phyloP scores from a whole-genome alignment of 1,139 yeast species.

The Nakaseomyces glabratus region DNA sequence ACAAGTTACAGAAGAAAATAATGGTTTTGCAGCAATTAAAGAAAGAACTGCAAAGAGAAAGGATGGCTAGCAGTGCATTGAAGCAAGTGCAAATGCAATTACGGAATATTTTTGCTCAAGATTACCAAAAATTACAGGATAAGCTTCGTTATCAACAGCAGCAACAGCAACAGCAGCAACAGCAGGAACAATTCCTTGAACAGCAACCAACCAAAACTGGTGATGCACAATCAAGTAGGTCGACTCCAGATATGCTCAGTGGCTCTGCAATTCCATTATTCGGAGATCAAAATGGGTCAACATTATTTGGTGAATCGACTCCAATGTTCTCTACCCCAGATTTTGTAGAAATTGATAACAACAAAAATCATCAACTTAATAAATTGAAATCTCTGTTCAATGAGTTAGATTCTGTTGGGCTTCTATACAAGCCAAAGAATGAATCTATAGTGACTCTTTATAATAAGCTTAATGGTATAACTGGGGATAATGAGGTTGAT shows the following conservation, averaged over 20 bases:
- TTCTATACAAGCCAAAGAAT: conserved; percentile 22
- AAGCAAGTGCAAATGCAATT: conserved; percentile 38
- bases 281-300: conserved; percentile 16
- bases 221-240: neutral
- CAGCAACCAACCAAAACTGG: conserved; percentile 11
- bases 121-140: conserved; percentile 26
- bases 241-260: neutral
- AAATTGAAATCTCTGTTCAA: conserved; percentile 18
- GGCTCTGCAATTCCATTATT: conserved; percentile 19
- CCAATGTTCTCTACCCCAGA: conserved; percentile 12
- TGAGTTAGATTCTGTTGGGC: conserved; percentile 19
- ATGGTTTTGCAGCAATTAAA: conserved; percentile 31
- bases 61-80: conserved; percentile 34
- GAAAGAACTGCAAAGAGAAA: conserved; percentile 29
- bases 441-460: conserved; percentile 26
- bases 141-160: conserved; percentile 21
- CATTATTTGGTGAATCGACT: conserved; percentile 20
- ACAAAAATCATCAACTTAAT: conserved; percentile 9
- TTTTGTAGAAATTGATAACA: conserved; percentile 16
- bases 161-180: conserved; percentile 17
- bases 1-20: conserved; percentile 33
- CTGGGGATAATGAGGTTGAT: conserved; percentile 5
- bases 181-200: conserved; percentile 19
- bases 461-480: conserved; percentile 16
- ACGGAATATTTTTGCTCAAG: conserved; percentile 31